Evolutionary conservation across 2,329 filamentous ascomycete species (phyloP).

Genomic region (Colletotrichum costaricense): DNA sequence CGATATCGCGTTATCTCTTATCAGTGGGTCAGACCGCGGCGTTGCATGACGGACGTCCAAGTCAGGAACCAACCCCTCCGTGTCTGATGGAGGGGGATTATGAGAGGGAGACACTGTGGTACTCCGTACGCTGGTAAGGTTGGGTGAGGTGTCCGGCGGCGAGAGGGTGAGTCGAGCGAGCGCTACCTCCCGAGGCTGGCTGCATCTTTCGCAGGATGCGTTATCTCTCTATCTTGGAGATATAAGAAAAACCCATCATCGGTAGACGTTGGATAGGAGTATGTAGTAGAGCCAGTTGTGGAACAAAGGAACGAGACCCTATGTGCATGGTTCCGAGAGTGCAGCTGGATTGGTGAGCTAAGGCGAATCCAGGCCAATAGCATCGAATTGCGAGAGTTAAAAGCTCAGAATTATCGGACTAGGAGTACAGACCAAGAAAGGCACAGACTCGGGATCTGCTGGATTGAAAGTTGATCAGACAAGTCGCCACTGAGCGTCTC

Average conservation of each 20-base stretch:
- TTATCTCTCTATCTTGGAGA: background rate
- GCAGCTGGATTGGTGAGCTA: conserved; percentile 8
- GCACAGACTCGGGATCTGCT: conserved; percentile 7
- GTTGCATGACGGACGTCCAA: background rate
- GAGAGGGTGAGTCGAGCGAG: background rate
- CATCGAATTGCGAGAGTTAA: background rate
- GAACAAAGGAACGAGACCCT: conserved; percentile 26
- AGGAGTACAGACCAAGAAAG: conserved; percentile 4
- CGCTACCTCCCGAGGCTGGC: background rate
- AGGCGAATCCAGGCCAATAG: conserved; percentile 13
- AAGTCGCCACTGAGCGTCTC: conserved; percentile 20
- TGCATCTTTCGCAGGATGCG: background rate
- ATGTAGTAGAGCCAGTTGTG: background rate
- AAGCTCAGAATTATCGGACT: background rate
- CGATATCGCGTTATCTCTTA: conserved; percentile 36
- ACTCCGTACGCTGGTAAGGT: background rate
- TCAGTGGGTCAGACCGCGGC: conserved; percentile 12
- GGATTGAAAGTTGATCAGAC: conserved; percentile 14
- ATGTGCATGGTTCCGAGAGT: conserved; percentile 22
- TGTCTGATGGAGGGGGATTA: conserved; percentile 9
- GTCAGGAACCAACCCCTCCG: conserved; percentile 33
- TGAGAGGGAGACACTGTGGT: background rate
- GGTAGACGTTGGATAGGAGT: background rate
- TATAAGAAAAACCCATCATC: background rate
- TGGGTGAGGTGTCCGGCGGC: background rate